Conservation (phyloP, 2,329 filamentous ascomycete species). For the Talaromyces sp. region DNA sequence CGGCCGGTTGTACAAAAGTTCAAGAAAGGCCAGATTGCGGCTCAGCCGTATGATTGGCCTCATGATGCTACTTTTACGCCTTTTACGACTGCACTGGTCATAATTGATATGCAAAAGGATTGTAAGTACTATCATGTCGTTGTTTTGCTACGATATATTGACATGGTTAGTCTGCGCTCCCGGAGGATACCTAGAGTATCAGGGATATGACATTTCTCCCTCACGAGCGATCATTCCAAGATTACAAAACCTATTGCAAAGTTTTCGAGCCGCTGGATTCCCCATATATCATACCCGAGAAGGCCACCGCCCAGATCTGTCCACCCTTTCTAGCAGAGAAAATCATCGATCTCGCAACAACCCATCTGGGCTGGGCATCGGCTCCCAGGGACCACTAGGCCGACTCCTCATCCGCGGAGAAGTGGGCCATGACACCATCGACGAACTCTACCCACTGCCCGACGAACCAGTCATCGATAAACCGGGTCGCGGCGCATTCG, state of each 20-base stretch:
- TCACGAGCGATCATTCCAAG: conserved; percentile 41
- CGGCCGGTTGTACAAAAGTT: conserved; percentile 41
- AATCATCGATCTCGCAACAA: conserved; percentile 53
- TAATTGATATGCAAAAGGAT: conserved; percentile 51
- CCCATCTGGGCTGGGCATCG: conserved; percentile 50
- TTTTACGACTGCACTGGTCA: conserved; percentile 45
- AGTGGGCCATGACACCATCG: conserved; percentile 55
- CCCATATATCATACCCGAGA: conserved; percentile 47
- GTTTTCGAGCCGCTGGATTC: conserved; percentile 40
- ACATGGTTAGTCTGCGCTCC: conserved; percentile 40
- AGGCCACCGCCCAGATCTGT: conserved; percentile 52
- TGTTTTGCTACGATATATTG: conserved; percentile 1
- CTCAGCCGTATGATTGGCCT: conserved; percentile 46
- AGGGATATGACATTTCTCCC: conserved; percentile 44
- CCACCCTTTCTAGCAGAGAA: conserved; percentile 56
- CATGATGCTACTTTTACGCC: conserved; percentile 45
- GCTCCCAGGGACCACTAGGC: conserved; percentile 53
- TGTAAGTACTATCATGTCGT: conserved; percentile 30
- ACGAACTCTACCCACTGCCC: conserved; percentile 50
- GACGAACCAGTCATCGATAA: conserved; percentile 55
- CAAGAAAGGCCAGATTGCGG: conserved; percentile 43
- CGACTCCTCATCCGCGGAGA: conserved; percentile 59
- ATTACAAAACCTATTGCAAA: conserved; percentile 37
- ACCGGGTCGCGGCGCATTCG: conserved; percentile 53
- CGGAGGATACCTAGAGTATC: conserved; percentile 45